Base-by-base conservation (phyloP, 768 basidiomycete genomes). In the Mycena chlorophos region DNA sequence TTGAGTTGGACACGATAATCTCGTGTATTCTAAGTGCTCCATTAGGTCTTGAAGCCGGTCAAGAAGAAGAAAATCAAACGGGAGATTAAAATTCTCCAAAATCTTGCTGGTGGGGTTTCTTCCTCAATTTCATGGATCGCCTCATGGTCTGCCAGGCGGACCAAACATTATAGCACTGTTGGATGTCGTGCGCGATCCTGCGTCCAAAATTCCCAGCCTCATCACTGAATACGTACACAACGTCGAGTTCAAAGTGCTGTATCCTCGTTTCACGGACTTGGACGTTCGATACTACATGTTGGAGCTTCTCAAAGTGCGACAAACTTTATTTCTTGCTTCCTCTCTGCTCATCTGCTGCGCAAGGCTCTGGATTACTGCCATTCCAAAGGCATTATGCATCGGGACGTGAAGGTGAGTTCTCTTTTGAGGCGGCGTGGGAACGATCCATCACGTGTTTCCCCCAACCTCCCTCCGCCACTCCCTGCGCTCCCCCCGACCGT, bases 21-120 rank as follows among this genome's bases (percentile, higher is more conserved):
- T n/a, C n/a, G n/a, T n/a, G n/a, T n/a, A n/a, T n/a, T n/a, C n/a
- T n/a, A n/a, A n/a, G n/a, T n/a, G n/a, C n/a, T n/a, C n/a, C n/a
- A n/a, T n/a, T n/a, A 46, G 45, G 45, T 98, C 28, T 81, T 98
- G 63, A 98, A 98, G 72, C 96, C 96, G 0, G 95, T 98, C 37
- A 98, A 98, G 83, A 98, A 98, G 85, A 98, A 98, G 85, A 98
- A 98, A 77, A 98, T 98, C 75, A 98, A 98, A 77, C 83, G 96
- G 60, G 96, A 98, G 76, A 97, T 98, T 71, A 98, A 98, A 79
- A 96, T 98, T 66, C 76, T 98, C 23, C 94, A 95, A 74, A 97
- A 98, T 70, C 80, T 98, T 27, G 92, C 94, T 0, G 95, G 96
- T 23, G 96, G 45, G 23, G 45, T 27, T 46, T 19, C 12, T 46